Conservation (phyloP, 2,329 filamentous ascomycete species). For the Hypoxylon sp. region DNA sequence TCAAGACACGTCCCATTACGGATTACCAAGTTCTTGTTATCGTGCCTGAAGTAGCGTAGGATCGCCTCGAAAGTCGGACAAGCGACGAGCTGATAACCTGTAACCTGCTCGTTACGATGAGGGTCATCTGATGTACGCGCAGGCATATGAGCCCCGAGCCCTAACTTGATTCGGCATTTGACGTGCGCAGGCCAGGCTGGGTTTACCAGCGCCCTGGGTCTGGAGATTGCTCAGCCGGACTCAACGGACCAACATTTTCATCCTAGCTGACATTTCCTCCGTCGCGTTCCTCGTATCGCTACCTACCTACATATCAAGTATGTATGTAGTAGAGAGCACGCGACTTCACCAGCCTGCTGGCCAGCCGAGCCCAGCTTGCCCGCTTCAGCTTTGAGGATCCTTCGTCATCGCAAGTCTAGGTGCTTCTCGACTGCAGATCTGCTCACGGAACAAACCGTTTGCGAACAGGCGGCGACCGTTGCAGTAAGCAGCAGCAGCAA, state of each 20-base stretch:
- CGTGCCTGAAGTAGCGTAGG: neutral
- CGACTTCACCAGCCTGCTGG: too few species aligned
- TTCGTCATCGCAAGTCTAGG: slow-evolving; percentile 2
- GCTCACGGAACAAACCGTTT: slow-evolving; percentile 5
- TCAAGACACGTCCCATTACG: slow-evolving; percentile 12
- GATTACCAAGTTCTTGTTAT: too few species aligned
- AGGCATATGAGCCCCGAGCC: neutral
- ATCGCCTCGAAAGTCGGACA: slow-evolving; percentile 11
- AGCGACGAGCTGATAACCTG: too few species aligned
- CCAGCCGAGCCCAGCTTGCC: too few species aligned
- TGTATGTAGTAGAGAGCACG: too few species aligned
- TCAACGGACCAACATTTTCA: slow-evolving; percentile 2
- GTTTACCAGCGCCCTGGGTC: slow-evolving; percentile 29
- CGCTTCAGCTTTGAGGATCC: slow-evolving; percentile 9
- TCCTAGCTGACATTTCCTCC: slow-evolving; percentile 2
- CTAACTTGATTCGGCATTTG: slow-evolving; percentile 14
- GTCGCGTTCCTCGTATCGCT: slow-evolving; percentile 6
- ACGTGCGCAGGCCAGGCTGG: slow-evolving; percentile 5
- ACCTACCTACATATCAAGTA: too few species aligned
- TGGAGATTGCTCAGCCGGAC: slow-evolving; percentile 15
- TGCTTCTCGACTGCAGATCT: neutral
- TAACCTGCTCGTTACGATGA: slow-evolving; percentile 11
- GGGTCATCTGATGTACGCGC: slow-evolving; percentile 20
- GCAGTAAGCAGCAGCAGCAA: slow-evolving; percentile 7
- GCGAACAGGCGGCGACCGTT: neutral